Base-by-base conservation (phyloP, 495 filamentous ascomycete genomes). In the Xylona heveae region DNA sequence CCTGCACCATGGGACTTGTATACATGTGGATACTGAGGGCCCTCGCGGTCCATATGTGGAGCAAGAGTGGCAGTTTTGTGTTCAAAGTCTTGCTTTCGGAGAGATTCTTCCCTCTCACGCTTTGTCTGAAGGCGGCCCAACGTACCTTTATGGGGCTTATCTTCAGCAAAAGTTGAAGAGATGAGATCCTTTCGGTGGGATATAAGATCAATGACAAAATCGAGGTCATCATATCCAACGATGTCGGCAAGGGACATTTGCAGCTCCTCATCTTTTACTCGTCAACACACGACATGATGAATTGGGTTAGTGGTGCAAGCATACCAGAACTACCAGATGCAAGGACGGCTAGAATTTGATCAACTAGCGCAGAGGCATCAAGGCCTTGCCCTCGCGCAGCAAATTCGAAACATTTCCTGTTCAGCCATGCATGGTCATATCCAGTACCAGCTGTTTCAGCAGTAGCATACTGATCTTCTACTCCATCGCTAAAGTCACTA, bases 171-270 rank as follows among this genome's bases (percentile, higher is more conserved):
- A 30, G 52, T 37, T 41, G 49, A 42, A 10, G 51, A 39, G 6
- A 64, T 39, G 19, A 95, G 64, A 30, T 80, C 69, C 29, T 56
- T 46, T 15, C 83, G 59, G 42, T 82, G 74, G 3, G 65, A 56
- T 36, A 92, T 74, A 16, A 95, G 51, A 35, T 91, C 77, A 36
- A 78, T 78, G 21, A 95, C 67, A 34, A 94, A 66, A 34, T 95
- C 83, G 9, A 95, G 54, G 42, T 95, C 84, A 36, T 84, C 79
- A 44, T 79, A 94, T 0, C 88, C 88, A 31, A 95, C 58, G 35
- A 93, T 71, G 43, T 97, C 90, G 0, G 76, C 79, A n/a, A 97
- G 59, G 13, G 66, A 66, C 49, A 79, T 82, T 51, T 95, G 88
- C 5, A 95, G 53, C 41, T 84, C 79, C 14, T 83, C 78, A 41